Base-by-base conservation (phyloP, 2,329 filamentous ascomycete genomes). In the Fusarium begoniae region DNA sequence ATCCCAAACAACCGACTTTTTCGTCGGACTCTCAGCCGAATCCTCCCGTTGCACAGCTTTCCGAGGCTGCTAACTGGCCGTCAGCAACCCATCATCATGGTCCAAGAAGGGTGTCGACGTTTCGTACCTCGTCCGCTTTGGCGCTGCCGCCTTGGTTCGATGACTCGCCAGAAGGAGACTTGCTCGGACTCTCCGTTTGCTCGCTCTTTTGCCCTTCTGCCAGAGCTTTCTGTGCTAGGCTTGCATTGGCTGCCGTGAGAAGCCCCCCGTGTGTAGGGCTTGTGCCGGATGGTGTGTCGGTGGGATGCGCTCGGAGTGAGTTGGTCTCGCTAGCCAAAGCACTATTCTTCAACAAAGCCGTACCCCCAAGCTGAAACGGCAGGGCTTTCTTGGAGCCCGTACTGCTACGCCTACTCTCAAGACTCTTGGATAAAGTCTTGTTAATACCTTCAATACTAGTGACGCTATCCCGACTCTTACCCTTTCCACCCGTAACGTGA, bases 371-470 rank as follows among this genome's bases (percentile, higher is more conserved):
- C 43, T 85, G 83, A 73, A 90, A 87, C 4, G 89, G 90, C 15
- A 91, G 82, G 41, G 93, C 92, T 80, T 94, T 95, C 83, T 93
- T 95, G 66, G 94, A 97, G 61, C 89, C 92, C 20, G 93, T 93
- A 82, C 95, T 98, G 80, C 94, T 97, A 48, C 96, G 92, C 59
- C 96, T 91, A 82, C 93, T 97, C 81, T 98, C 95, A 32, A 98
- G 89, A 81, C 94, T 98, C 84, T 94, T 97, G 67, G 92, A 95
- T 20, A 95, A 85, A 11, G 92, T 94, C 83, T 92, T 93, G 78
- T 92, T 94, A 56, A 93, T 92, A 30, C 91, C 92, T 73, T 92
- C 92, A 66, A 93, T 92, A 67, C 89, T 90, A 20, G 88, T 85
- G 37, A 87, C 84, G 63, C 85, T 82, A 48, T 85, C 84, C 17